Base-by-base conservation (phyloP, 805 yeast species). In the Jamesozyma jinghongensis region DNA sequence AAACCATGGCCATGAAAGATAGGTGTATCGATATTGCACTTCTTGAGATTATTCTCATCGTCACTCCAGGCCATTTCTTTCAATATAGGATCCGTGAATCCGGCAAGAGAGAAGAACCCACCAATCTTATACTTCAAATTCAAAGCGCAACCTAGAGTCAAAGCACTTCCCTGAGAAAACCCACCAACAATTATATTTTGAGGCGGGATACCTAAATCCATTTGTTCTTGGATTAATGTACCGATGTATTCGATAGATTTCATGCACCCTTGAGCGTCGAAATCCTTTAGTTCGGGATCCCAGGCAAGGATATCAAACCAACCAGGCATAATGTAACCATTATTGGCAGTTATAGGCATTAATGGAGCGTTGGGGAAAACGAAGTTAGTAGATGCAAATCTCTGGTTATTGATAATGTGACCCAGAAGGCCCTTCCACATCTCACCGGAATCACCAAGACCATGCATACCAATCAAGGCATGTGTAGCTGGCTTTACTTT, bases 291-390 rank as follows among this genome's bases (percentile, higher is more conserved):
- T 14, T 38, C 38, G 13, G 71, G 67, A 3, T 77, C 79, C 53
- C 81, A 68, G 20, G 68, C 74, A 37, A 56, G 64, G 32, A 88
- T 73, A 54, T 86, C 94, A 56, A 85, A 90, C 98, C 98, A 92
- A 2, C 79, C 79, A 0, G 95, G 83, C 80, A 81, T 80, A 1
- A 53, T 49, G 52, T 65, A 59, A 1, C 92, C 94, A 18, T 75
- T 76, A 50, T 79, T 81, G 38, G 70, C 74, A 1, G 87, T 73
- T 40, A 88, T 71, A 8, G 86, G 86, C 30, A 73, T 68, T 1
- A 53, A 53, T 5, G 96, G 96, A 0, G 98, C 97, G 56, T 81
- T 79, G 4, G 98, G 98, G 52, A 92, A 85, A n/a, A 88, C 71
- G 52, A 82, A 87, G 50, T 79, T 80, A 48, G 73, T 71, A 50